A percentile compares a stretch with the other conserved stretches of the same genome.
Evolutionary conservation across 2,329 filamentous ascomycete genomes (phyloP).

Genomic region (Fusarium graminum): DNA sequence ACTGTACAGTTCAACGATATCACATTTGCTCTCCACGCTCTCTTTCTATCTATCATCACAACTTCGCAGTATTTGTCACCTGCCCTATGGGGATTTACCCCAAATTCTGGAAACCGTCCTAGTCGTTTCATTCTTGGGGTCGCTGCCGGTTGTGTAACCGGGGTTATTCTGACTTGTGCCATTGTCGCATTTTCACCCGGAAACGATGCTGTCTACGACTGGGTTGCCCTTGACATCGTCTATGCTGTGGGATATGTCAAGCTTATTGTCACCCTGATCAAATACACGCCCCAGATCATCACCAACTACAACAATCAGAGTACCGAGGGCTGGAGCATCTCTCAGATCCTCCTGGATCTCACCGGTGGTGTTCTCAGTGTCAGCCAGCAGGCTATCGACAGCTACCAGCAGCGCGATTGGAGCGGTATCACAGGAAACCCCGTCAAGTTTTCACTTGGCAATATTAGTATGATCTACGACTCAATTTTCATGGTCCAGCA

Average conservation of each 20-base stretch:
- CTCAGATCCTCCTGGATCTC: slow-evolving; percentile 86
- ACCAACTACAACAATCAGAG: slow-evolving; percentile 87
- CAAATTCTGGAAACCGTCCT: slow-evolving; percentile 66
- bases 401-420: slow-evolving; percentile 87
- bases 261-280: slow-evolving; percentile 86
- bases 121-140: slow-evolving; percentile 76
- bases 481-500: slow-evolving; percentile 89
- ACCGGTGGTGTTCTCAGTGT: slow-evolving; percentile 85
- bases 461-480: slow-evolving; percentile 89
- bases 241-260: slow-evolving; percentile 88
- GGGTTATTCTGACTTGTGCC: slow-evolving; percentile 65
- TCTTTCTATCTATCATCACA: slow-evolving; percentile 77
- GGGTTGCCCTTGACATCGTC: slow-evolving; percentile 73
- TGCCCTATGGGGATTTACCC: slow-evolving; percentile 79
- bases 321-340: slow-evolving; percentile 89
- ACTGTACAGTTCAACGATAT: slow-evolving; percentile 93
- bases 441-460: slow-evolving; percentile 87
- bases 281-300: slow-evolving; percentile 90
- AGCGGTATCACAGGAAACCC: slow-evolving; percentile 91
- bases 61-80: slow-evolving; percentile 82
- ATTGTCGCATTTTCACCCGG: slow-evolving; percentile 58
- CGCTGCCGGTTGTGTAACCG: slow-evolving; percentile 75
- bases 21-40: slow-evolving; percentile 85
- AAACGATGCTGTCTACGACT: slow-evolving; percentile 59
- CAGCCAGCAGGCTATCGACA: slow-evolving; percentile 85